These are phyloP conservation scores for Candida smagusa DNA, from an alignment of 1,139 yeast genomes.

Conservation along the genomic window DNA sequence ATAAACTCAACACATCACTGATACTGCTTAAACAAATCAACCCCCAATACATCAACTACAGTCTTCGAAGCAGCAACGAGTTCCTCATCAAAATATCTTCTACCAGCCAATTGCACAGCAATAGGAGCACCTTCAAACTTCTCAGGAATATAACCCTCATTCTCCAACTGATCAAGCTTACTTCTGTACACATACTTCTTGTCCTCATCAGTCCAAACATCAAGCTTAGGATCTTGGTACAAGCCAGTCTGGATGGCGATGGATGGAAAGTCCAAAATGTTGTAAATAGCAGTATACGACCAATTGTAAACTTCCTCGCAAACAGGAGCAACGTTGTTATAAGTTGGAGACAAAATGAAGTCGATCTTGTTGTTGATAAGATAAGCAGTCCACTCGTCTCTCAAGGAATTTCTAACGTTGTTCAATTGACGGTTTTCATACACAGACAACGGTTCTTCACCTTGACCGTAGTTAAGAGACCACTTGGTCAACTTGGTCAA, in stretches of 20 bases:
- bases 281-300: constrained; percentile 73
- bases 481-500: constrained; percentile 57
- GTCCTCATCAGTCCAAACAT: constrained; percentile 34
- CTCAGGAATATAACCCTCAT: constrained; percentile 31
- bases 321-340: constrained; percentile 70
- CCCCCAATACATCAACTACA: constrained; percentile 25
- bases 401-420: constrained; percentile 48
- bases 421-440: constrained; percentile 50
- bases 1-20: constrained; percentile 1
- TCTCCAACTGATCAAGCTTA: constrained; percentile 43
- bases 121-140: constrained; percentile 52
- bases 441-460: constrained; percentile 38
- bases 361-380: constrained; percentile 59
- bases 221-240: constrained; percentile 49
- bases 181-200: constrained; percentile 32
- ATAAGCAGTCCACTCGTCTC: constrained; percentile 51
- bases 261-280: constrained; percentile 61
- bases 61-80: constrained; percentile 43
- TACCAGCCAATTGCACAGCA: constrained; percentile 48
- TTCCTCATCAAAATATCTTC: constrained; percentile 53
- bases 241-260: constrained; percentile 61
- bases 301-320: constrained; percentile 66
- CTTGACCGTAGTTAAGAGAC: constrained; percentile 57
- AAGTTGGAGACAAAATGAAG: constrained; percentile 64
- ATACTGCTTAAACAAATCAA: constrained; percentile 16